Evolutionary conservation across 2,329 filamentous ascomycete genomes (phyloP), one percentile per base, ranked within the genome.

Genomic region (Didymella exigua): DNA sequence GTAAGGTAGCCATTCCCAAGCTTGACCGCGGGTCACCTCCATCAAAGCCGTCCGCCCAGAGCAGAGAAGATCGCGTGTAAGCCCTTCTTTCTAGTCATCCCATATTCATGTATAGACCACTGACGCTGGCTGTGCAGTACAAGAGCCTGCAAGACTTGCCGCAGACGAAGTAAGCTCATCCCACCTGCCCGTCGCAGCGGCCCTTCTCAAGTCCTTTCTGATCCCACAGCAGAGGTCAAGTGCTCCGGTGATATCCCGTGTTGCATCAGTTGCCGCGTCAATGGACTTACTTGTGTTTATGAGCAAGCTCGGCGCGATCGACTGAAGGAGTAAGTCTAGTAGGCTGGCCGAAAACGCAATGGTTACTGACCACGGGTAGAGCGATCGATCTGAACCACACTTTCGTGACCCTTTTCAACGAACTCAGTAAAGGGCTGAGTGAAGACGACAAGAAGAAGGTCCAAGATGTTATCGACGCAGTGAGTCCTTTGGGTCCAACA

Each of bases 281-380:
- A 21, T 33, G 37, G 53, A 21, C 18, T 60, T 7, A 23, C 34
- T 9, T 70, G 67, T 26, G 45, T 62, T 2, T 70, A 70, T 18
- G 67, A 68, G 37, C 60, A 61, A 48, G 55, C 63, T 23, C 63
- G 67, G 2, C 57, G 62, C 24, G 66, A 70, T 49, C 65, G 63
- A 11, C 54, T 70, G 4, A 62, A 52, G 48, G 63, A 67, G 66
- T 66, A 42, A 21, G 62, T 45, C 9, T 13, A n/a, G 11, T 9
- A 3, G 3, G 2, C 6, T 27, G 11, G 14, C 2, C 11, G 16
- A n/a, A 29, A 9, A 16, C 11, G 14, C 31, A 19, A 27, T 24
- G 13, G 10, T 9, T 14, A 14, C 38, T 21, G 26, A 42, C 2
- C 19, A 1, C 8, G 9, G 23, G 10, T 9, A 68, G 65, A 56